Conservation (phyloP, 805 yeast species). For the Candida sanyiensis region DNA sequence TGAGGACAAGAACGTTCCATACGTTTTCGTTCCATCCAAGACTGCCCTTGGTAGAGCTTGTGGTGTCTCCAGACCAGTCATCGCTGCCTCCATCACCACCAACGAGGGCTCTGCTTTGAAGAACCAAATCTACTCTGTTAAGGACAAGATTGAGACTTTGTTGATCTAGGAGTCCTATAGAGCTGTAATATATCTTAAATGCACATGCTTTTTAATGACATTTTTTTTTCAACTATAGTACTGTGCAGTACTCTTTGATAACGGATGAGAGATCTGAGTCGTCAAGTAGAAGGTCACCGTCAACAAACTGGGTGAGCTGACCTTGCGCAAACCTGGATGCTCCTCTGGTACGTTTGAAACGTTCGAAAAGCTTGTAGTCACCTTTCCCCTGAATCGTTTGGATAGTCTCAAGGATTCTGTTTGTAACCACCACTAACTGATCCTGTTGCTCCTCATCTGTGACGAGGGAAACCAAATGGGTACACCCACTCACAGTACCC, state of each 20-base stretch:
- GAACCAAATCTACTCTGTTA: conserved; percentile 93
- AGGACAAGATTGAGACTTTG: conserved; percentile 98
- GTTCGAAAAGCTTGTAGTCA: too few relatives aligned
- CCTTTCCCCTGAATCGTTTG: too few relatives aligned
- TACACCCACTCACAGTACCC: conserved; percentile 25
- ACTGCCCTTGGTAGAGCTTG: conserved; percentile 99
- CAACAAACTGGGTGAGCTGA: conserved; percentile 9
- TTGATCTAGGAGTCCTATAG: conserved; percentile 52
- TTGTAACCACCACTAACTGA: conserved; percentile 4
- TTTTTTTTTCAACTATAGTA: conserved; percentile 7
- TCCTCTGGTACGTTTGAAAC: conserved; percentile 3
- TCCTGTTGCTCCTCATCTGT: conserved; percentile 5
- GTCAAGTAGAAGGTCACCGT: conserved; percentile 16
- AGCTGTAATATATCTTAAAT: conserved; percentile 5
- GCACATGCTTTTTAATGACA: background rate
- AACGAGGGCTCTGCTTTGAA: conserved; percentile 97
- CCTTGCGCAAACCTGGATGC: conserved; percentile 5
- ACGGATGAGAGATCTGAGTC: conserved; percentile 6
- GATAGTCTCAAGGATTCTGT: conserved; percentile 1
- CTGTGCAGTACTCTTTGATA: conserved; percentile 6
- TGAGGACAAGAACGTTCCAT: conserved; percentile 99
- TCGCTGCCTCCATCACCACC: conserved; percentile 96
- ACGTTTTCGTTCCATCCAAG: conserved; percentile 97
- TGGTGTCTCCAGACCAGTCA: conserved; percentile 99
- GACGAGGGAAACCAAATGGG: conserved; percentile 20